Evolutionary conservation across 108 stramenopile species (phyloP), one percentile per base, ranked within the genome.

Genomic region (Chaetoceros tenuissimus): DNA sequence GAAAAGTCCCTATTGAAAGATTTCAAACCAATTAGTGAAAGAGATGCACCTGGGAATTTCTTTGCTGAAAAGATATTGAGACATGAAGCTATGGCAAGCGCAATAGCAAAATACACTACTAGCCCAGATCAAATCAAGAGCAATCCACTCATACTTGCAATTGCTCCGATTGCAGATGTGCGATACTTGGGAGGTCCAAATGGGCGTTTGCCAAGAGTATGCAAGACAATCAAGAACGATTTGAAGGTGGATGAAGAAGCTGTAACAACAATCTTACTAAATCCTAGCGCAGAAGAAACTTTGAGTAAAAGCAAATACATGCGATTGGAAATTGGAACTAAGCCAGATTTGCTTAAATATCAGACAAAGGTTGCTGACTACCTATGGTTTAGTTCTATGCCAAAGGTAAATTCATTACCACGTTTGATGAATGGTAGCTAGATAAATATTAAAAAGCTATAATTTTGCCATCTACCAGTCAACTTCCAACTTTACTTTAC

Each of bases 341-440:
- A 75, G 26, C 85, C 89, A 7, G 68, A 84, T 23, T 83, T 75
- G 55, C 62, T 82, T 57, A 61, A 62, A 8, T 87, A 78, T 59
- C 89, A 91, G 66, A 72, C 81, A 16, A 91, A 91, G 60, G 71
- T 91, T 20, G 78, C 89, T 1, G 89, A 91, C 57, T 89, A 85
- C 60, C 23, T 62, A 17, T 91, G 89, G 89, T 91, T 91, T 49
- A 82, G 80, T 24, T 67, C 55, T 28, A 77, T 80, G 63, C 89
- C 89, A n/a, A 91, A 91, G 57, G 89, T 91, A 24, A 91, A 81
- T 48, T 63, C 87, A 71, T 60, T 91, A 27, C 83, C 85, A 19
- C 66, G 89, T 40, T 61, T 91, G 61, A 91, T 91, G 89, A 85
- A 91, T 74, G 75, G 55, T 40, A 40, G 34, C 13, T 40, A 40